A percentile compares a stretch with the other conserved stretches of the same genome.
Conservation (phyloP, 2,329 filamentous ascomycete species). For the Boeremia exigua region DNA sequence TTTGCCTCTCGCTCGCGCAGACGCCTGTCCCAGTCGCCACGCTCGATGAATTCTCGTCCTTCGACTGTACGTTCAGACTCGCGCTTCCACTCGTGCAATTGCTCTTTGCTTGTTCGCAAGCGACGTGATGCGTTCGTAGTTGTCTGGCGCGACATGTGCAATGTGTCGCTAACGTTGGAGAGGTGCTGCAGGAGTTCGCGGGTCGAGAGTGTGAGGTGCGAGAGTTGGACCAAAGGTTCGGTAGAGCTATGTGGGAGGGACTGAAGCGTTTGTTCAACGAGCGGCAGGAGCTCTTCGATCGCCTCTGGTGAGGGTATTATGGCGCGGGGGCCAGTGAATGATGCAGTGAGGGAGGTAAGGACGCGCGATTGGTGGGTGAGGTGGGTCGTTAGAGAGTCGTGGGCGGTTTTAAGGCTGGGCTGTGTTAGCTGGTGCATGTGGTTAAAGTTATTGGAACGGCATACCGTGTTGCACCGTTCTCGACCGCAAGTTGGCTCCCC, state of each 20-base stretch:
- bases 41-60: slow-evolving; percentile 79
- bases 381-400: slow-evolving; percentile 76
- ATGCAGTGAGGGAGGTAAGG: slow-evolving; percentile 74
- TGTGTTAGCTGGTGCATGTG: slow-evolving; percentile 20
- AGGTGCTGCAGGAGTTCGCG: slow-evolving; percentile 78
- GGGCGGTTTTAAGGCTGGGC: slow-evolving; percentile 73
- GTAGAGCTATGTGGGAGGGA: slow-evolving; percentile 70
- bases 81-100: slow-evolving; percentile 81
- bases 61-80: slow-evolving; percentile 85
- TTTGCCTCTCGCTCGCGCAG: slow-evolving; percentile 81
- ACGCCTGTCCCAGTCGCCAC: slow-evolving; percentile 81
- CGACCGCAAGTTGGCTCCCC: slow-evolving; percentile 74
- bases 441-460: slow-evolving; percentile 18
- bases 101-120: slow-evolving; percentile 80
- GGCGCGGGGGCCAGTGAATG: slow-evolving; percentile 73
- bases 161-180: slow-evolving; percentile 84
- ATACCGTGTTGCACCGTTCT: slow-evolving; percentile 74
- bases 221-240: slow-evolving; percentile 69
- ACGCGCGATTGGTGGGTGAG: slow-evolving; percentile 76
- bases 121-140: slow-evolving; percentile 81
- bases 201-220: slow-evolving; percentile 70
- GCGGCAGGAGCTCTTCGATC: slow-evolving; percentile 71
- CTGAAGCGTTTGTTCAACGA: slow-evolving; percentile 69
- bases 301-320: slow-evolving; percentile 67
- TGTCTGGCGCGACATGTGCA: slow-evolving; percentile 93